These are phyloP conservation scores for Blastobotrys aristatus DNA, from an alignment of 1,139 yeast species.

Conservation along the genomic window DNA sequence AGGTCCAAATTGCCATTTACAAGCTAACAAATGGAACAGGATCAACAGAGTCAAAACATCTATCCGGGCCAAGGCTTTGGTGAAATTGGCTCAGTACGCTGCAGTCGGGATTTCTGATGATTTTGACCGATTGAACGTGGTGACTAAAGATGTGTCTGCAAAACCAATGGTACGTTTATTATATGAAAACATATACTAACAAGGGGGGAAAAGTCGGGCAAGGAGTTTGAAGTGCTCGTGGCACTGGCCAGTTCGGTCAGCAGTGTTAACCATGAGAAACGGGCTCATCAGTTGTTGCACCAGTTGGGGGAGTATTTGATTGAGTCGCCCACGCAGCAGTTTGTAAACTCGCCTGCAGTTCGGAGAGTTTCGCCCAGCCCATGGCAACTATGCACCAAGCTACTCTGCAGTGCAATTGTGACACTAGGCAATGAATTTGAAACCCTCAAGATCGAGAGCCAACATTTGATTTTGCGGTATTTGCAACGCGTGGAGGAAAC, in stretches of 20 bases:
- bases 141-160: slow-evolving; percentile 22
- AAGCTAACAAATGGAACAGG: slow-evolving; percentile 16
- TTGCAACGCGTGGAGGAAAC: slow-evolving; percentile 36
- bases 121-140: slow-evolving; percentile 22
- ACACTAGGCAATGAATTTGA: slow-evolving; percentile 40
- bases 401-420: slow-evolving; percentile 37
- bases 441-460: slow-evolving; percentile 37
- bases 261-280: slow-evolving; percentile 40
- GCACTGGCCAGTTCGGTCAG: slow-evolving; percentile 58
- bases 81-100: slow-evolving; percentile 43
- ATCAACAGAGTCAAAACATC: slow-evolving; percentile 30
- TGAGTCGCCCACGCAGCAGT: slow-evolving; percentile 54
- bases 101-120: slow-evolving; percentile 23
- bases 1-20: slow-evolving; percentile 9
- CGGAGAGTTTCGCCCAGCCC: slow-evolving; percentile 42
- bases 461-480: slow-evolving; percentile 40
- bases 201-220: slow-evolving; percentile 31
- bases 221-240: slow-evolving; percentile 66
- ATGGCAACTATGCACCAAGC: slow-evolving; percentile 42
- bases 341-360: slow-evolving; percentile 42
- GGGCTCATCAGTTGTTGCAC: slow-evolving; percentile 49
- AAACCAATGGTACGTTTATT: slow-evolving; percentile 24
- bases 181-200: not conserved
- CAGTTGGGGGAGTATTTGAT: slow-evolving; percentile 56
- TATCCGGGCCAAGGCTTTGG: slow-evolving; percentile 57